Evolutionary conservation across 495 filamentous ascomycete species (phyloP).

Genomic region (Penicillium steckii): DNA sequence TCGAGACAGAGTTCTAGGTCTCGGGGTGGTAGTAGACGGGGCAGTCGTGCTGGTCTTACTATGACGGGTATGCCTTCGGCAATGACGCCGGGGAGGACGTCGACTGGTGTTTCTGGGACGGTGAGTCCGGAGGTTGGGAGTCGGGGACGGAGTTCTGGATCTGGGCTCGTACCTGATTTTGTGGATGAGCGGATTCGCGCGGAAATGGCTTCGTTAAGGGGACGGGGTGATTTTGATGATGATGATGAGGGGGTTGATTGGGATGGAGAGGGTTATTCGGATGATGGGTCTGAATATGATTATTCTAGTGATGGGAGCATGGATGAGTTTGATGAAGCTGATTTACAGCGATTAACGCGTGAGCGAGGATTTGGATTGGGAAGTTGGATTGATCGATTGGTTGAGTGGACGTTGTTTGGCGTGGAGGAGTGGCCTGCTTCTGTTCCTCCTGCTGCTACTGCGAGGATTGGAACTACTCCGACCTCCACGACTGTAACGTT

Average conservation of each 20-base stretch:
- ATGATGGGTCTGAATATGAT: slow-evolving; percentile 28
- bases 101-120: slow-evolving; percentile 6
- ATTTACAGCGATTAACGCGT: slow-evolving; percentile 44
- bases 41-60: slow-evolving; percentile 34
- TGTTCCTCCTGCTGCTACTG: neutral
- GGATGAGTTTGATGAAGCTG: slow-evolving; percentile 44
- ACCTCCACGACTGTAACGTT: slow-evolving; percentile 43
- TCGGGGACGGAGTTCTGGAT: slow-evolving; percentile 4
- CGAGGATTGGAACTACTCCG: slow-evolving; percentile 48
- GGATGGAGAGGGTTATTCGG: slow-evolving; percentile 10
- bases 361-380: slow-evolving; percentile 68
- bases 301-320: slow-evolving; percentile 13
- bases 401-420: slow-evolving; percentile 76
- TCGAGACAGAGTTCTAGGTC: slow-evolving; percentile 36
- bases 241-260: slow-evolving; percentile 6
- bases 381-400: slow-evolving; percentile 69
- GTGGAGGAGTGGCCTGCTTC: slow-evolving; percentile 56
- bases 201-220: slow-evolving; percentile 39
- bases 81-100: slow-evolving; percentile 1
- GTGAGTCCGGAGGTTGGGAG: slow-evolving; percentile 16
- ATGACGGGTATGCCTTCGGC: slow-evolving; percentile 33
- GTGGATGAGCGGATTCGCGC: slow-evolving; percentile 46
- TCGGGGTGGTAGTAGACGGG: slow-evolving; percentile 29
- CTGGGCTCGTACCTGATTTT: slow-evolving; percentile 36
- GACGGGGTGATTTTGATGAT: neutral